Base-by-base conservation (phyloP, 495 filamentous ascomycete genomes). In the Hamigera avellanea region DNA sequence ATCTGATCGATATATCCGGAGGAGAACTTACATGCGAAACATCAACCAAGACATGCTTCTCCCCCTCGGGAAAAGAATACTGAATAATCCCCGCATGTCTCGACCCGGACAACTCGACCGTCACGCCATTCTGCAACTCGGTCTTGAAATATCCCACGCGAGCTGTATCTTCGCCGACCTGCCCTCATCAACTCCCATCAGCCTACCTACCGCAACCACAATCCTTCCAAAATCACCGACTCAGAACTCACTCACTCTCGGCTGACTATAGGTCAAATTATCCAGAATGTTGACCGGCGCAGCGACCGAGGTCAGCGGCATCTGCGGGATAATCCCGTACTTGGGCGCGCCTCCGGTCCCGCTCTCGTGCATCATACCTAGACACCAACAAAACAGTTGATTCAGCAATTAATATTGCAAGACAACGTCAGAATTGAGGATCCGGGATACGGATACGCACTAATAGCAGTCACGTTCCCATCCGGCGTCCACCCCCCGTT, bases 301-400 rank as follows among this genome's bases (percentile, higher is more conserved):
- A n/a, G 46, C 48, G 28, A 62, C 38, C 4, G 42, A 45, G 8
- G 53, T 56, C 39, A 62, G 42, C 5, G 79, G 78, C 62, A 81
- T 72, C 52, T 83, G 79, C 9, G 70, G 59, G 17, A 82, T 72
- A 6, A 79, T 64, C 1, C 79, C 78, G 45, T 82, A 83, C 54
- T 81, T 82, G 0, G 78, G 76, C 8, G 72, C 72, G 15, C 79
- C 78, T 12, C 79, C 79, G 13, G 75, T 83, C 2, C 79, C 78
- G 38, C 69, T 75, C 50, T 83, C 78, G 49, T 83, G 79, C 63
- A 81, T 73, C 66, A 82, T 67, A 21, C 61, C 49, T 49, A 32
- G 26, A 23, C n/a, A n/a, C 9, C 21, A 4, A 23, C 21, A 23
- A 23, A 9, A 9, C 4, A 23, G 4, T 9, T 4, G 9, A 9